Evolutionary conservation across 1,284 basidiomycete species (phyloP).

Genomic region (Sporisorium exsertum): DNA sequence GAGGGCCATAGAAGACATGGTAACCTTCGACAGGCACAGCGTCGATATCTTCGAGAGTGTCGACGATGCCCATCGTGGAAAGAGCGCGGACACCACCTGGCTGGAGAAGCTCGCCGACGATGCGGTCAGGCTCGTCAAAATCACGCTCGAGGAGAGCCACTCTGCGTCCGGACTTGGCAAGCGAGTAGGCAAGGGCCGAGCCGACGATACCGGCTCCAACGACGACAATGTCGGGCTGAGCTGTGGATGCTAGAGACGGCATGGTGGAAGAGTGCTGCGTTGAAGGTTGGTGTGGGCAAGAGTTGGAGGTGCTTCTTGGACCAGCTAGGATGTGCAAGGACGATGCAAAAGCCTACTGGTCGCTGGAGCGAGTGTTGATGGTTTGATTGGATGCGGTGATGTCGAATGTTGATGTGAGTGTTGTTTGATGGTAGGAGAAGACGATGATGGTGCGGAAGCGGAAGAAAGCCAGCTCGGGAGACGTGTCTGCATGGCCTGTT

Average conservation of each 20-base stretch:
- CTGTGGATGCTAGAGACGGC: conserved; percentile 3
- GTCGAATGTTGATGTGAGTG: background rate
- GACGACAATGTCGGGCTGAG: conserved; percentile 55
- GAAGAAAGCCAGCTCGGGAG: background rate
- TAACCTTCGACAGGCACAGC: conserved; percentile 88
- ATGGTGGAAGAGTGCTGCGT: conserved; percentile 6
- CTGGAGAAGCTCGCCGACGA: conserved; percentile 96
- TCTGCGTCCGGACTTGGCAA: conserved; percentile 72
- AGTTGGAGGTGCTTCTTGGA: conserved; percentile 5
- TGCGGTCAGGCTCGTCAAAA: conserved; percentile 90
- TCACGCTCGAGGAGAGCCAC: conserved; percentile 74
- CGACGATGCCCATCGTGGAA: conserved; percentile 79
- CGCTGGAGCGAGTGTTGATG: background rate
- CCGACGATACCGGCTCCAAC: conserved; percentile 69
- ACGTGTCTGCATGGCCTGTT: too few relatives aligned
- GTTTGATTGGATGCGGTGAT: background rate
- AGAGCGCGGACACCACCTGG: conserved; percentile 89
- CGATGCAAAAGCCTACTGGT: conserved; percentile 24
- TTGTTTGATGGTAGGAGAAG: background rate
- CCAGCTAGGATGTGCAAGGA: conserved; percentile 18
- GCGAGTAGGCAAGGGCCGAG: conserved; percentile 60
- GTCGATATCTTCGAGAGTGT: conserved; percentile 84
- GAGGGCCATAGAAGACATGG: conserved; percentile 78
- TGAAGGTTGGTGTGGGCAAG: background rate
- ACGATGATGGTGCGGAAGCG: background rate